Evolutionary conservation across 805 yeast genomes (phyloP).

Genomic region (Candida oleophila): DNA sequence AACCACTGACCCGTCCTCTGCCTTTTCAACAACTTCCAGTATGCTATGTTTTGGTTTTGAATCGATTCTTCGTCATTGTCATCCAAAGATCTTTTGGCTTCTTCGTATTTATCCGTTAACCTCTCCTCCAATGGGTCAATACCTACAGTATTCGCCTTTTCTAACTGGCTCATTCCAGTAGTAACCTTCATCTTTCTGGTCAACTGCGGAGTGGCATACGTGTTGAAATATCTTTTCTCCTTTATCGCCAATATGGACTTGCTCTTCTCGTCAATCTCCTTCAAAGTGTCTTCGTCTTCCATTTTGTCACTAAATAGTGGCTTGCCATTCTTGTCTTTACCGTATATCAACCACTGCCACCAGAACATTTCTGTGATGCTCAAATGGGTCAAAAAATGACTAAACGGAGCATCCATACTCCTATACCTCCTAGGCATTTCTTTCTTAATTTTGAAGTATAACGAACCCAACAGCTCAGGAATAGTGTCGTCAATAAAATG

Average conservation of each 20-base stretch:
- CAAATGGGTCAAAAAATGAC: conserved; percentile 26
- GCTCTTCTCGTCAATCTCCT: conserved; percentile 15
- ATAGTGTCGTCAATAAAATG: conserved; percentile 35
- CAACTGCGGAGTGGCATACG: conserved; percentile 42
- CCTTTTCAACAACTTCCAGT: conserved; percentile 32
- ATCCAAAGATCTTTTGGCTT: background rate
- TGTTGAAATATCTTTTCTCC: conserved; percentile 37
- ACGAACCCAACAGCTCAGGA: conserved; percentile 21
- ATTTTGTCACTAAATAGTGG: conserved; percentile 24
- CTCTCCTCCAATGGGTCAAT: background rate
- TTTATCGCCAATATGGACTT: conserved; percentile 25
- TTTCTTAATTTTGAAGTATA: conserved; percentile 23
- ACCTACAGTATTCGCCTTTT: background rate
- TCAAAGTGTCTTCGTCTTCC: conserved; percentile 21
- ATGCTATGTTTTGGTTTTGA: conserved; percentile 20
- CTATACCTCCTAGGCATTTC: conserved; percentile 23
- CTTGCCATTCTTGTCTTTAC: conserved; percentile 31
- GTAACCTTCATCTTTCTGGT: conserved; percentile 36
- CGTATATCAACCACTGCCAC: conserved; percentile 42
- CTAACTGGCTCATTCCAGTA: conserved; percentile 28
- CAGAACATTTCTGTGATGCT: conserved; percentile 29
- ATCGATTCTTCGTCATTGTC: conserved; percentile 5
- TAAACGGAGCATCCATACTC: conserved; percentile 23
- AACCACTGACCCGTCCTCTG: conserved; percentile 26
- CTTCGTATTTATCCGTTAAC: background rate